Evolutionary conservation across 106 monocot species (phyloP), one percentile per base, ranked within the genome.

Genomic region (Dendrobium huoshanense): DNA sequence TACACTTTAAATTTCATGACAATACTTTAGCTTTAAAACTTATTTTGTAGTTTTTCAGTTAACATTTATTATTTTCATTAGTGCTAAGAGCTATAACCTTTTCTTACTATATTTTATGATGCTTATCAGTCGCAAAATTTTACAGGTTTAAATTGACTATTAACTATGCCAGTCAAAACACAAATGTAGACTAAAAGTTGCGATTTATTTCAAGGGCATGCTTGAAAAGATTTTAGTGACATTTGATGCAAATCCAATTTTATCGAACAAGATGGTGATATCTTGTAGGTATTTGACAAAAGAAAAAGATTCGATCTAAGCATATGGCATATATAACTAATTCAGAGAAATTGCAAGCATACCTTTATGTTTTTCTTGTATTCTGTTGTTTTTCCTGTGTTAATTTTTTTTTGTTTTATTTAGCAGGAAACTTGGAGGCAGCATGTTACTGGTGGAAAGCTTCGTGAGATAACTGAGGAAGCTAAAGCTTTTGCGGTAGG

Each of bases 381-480:
- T 74, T 25, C 18, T 72, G 41, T 54, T 74, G 59, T 29, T 68
- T 9, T 73, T 13, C 72, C 7, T n/a, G 8, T 3, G 11, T 75
- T 43, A 64, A 4, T 19, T 76, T 61, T n/a, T 41, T 31, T 40
- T 59, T 51, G 13, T 75, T 82, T 75, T 74, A 67, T 45, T 82
- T 61, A 49, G 61, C 77, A 99, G 98, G 98, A 99, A 77, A 91
- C 91, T n/a, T 90, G 93, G 95, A 93, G 88, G 84, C 95, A 99
- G 49, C 98, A 99, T 85, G 88, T 99, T 77, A 93, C 95, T 76
- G 95, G 91, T 83, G 95, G 95, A 27, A 99, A 91, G 77, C 95
- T 99, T 16, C 84, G 95, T 74, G 98, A 99, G 86, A 91, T 99
- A 73, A 99, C 98, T 18, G 98, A 99, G 84, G 98, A 99, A 79